These are phyloP conservation scores for Stephanodiscus minutulus DNA, from an alignment of 108 stramenopile genomes.

Conservation along the genomic window DNA sequence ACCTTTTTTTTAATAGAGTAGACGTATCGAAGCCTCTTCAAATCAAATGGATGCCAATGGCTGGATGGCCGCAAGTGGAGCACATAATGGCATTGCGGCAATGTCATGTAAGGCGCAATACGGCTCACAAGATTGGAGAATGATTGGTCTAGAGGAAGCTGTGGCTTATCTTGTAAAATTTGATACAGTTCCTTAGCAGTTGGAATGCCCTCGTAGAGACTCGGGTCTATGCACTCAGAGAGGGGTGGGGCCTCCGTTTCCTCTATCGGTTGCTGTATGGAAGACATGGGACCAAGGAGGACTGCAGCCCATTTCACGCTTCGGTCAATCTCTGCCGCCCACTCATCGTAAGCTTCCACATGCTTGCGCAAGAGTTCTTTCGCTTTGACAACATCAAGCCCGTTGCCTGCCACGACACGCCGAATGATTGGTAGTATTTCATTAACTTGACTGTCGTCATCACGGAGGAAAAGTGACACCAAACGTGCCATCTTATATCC, in stretches of 20 bases:
- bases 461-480: conserved; percentile 72
- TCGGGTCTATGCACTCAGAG: conserved; percentile 52
- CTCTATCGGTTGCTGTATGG: conserved; percentile 57
- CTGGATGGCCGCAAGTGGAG: conserved; percentile 61
- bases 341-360: conserved; percentile 75
- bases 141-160: conserved; percentile 69
- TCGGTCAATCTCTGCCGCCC: conserved; percentile 84
- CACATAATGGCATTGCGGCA: conserved; percentile 78
- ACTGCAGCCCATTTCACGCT: conserved; percentile 75
- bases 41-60: conserved; percentile 84
- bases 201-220: conserved; percentile 67
- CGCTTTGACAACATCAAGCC: conserved; percentile 78
- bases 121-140: conserved; percentile 74
- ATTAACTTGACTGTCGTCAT: conserved; percentile 71
- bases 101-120: conserved; percentile 82
- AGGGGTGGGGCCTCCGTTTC: conserved; percentile 76
- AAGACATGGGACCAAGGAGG: conserved; percentile 65
- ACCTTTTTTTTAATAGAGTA: conserved; percentile 88
- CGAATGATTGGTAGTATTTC: conserved; percentile 70
- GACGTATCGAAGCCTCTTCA: conserved; percentile 83
- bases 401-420: conserved; percentile 79
- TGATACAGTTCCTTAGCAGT: conserved; percentile 74
- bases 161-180: conserved; percentile 67
- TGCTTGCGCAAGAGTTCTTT: conserved; percentile 80
- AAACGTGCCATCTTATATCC: conserved; percentile 78